A percentile compares a stretch with the other conserved stretches of the same genome.
phyloP scores from a whole-genome alignment of 495 filamentous ascomycete genomes.

The Penicillium steckii region DNA sequence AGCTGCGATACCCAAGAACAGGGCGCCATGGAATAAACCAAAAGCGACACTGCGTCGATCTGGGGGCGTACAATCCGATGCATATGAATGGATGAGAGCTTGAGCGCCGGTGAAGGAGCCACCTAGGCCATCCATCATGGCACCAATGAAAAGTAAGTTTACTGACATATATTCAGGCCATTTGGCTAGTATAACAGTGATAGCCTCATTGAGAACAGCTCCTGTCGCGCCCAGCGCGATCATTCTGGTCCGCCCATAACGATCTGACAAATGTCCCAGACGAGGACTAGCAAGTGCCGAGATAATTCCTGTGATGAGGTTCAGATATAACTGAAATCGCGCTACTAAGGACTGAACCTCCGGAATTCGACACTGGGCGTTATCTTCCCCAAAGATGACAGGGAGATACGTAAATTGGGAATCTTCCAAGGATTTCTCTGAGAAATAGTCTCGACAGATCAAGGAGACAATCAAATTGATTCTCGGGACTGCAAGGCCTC shows the following conservation, averaged over 20 bases:
- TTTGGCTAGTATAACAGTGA: slow-evolving; percentile 73
- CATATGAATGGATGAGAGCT: slow-evolving; percentile 81
- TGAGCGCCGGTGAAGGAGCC: slow-evolving; percentile 84
- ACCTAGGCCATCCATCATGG: slow-evolving; percentile 73
- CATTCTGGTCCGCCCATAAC: slow-evolving; percentile 74
- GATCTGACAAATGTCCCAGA: slow-evolving; percentile 82
- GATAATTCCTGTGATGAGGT: slow-evolving; percentile 67
- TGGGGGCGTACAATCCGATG: slow-evolving; percentile 80
- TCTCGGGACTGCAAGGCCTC: slow-evolving; percentile 75
- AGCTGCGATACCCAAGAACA: slow-evolving; percentile 82
- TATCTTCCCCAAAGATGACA: slow-evolving; percentile 62
- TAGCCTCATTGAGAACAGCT: slow-evolving; percentile 64
- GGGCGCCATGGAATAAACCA: slow-evolving; percentile 80
- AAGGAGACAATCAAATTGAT: slow-evolving; percentile 77
- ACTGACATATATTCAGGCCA: slow-evolving; percentile 70
- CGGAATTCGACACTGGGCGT: slow-evolving; percentile 69
- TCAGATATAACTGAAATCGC: slow-evolving; percentile 71
- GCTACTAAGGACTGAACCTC: slow-evolving; percentile 74
- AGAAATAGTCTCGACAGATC: slow-evolving; percentile 76
- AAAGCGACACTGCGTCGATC: slow-evolving; percentile 80
- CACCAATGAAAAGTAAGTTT: slow-evolving; percentile 71
- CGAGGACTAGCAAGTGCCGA: slow-evolving; percentile 76
- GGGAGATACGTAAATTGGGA: slow-evolving; percentile 61
- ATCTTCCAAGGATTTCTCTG: slow-evolving; percentile 55
- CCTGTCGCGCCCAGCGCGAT: slow-evolving; percentile 68